These are phyloP conservation scores for Xerocomus amazonicus DNA, from an alignment of 1,284 basidiomycete genomes.

Conservation along the genomic window DNA sequence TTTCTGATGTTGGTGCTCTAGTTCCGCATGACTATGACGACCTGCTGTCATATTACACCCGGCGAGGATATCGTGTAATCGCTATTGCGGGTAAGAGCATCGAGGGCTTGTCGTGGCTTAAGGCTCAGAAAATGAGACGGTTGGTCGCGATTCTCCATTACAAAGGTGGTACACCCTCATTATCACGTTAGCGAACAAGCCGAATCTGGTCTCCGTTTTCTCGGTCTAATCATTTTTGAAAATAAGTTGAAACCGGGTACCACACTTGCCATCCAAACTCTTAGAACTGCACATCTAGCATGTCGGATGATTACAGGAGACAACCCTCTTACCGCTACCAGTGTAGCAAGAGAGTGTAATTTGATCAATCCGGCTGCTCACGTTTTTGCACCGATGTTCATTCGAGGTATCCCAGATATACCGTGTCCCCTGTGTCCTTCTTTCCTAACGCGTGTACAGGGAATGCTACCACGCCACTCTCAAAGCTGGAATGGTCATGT, in stretches of 20 bases:
- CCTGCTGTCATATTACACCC: conserved; percentile 94
- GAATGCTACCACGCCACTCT: conserved; percentile 54
- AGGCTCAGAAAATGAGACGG: conserved; percentile 95
- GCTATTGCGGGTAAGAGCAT: conserved; percentile 97
- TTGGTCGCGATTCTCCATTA: conserved; percentile 31
- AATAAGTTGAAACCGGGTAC: conserved; percentile 98
- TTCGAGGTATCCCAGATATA: conserved; percentile 52
- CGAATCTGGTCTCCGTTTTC: conserved; percentile 87
- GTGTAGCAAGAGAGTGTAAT: conserved; percentile 93
- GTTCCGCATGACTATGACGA: conserved; percentile 98
- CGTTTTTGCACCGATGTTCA: conserved; percentile 87
- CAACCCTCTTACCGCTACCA: conserved; percentile 94
- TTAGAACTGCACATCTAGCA: conserved; percentile 87
- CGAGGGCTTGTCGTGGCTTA: conserved; percentile 93
- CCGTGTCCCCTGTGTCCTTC: neutral
- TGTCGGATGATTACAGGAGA: conserved; percentile 99
- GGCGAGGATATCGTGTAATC: conserved; percentile 96
- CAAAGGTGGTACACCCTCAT: conserved; percentile 8
- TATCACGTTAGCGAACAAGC: conserved; percentile 77
- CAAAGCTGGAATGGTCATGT: conserved; percentile 86
- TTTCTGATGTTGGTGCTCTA: conserved; percentile 32
- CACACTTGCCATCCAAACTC: conserved; percentile 84
- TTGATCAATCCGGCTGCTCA: conserved; percentile 87
- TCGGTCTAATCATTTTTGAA: conserved; percentile 97
- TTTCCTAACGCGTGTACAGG: conserved; percentile 40